phyloP scores from a whole-genome alignment of 805 yeast species.

The Lachancea sp. region DNA sequence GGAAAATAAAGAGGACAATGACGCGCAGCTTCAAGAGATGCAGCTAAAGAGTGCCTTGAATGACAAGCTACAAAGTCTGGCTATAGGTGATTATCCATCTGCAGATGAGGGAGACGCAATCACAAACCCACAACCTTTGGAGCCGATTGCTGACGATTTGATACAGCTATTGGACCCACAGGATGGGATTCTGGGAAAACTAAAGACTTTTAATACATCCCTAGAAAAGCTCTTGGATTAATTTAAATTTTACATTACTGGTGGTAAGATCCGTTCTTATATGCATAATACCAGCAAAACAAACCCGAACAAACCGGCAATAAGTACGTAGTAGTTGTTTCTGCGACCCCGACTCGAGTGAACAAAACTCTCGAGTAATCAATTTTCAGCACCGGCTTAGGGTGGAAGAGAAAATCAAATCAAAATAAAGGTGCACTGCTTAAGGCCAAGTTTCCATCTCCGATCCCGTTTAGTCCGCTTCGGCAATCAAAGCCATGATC shows the following conservation, averaged over 20 bases:
- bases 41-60: conserved; percentile 5
- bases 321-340: no score
- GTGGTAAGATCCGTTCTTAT: neutral
- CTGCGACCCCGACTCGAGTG: no score
- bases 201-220: conserved; percentile 14
- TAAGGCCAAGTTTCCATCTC: no score
- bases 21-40: conserved; percentile 3
- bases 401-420: neutral
- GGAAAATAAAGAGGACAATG: conserved; percentile 4
- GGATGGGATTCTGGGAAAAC: conserved; percentile 15
- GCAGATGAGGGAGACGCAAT: neutral
- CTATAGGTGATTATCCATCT: neutral
- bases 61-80: conserved; percentile 5
- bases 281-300: conserved; percentile 1
- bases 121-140: neutral
- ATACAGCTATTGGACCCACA: conserved; percentile 16
- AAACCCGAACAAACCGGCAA: conserved; percentile 1
- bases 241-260: conserved; percentile 2
- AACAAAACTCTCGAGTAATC: neutral
- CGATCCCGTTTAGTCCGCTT: conserved; percentile 22
- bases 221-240: conserved; percentile 7
- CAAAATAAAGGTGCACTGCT: no score
- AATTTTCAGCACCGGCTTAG: neutral
- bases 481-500: conserved; percentile 87
- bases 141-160: conserved; percentile 2